A percentile compares a stretch with the other conserved stretches of the same genome.
phyloP scores from a whole-genome alignment of 176 grass and related monocot genomes.

The Luzula sylvatica region DNA sequence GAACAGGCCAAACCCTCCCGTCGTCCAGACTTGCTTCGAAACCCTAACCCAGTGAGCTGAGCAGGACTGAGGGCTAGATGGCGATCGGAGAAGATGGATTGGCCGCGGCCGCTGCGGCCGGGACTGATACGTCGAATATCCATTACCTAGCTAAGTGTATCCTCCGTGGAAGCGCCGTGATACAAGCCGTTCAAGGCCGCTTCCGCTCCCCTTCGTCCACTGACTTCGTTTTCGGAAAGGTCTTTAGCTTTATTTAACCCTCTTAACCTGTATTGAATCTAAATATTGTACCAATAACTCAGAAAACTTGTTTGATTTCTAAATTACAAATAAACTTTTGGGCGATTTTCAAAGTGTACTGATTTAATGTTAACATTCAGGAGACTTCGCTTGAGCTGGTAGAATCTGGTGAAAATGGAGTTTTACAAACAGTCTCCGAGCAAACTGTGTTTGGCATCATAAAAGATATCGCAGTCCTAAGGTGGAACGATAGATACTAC shows the following conservation, averaged over 20 bases:
- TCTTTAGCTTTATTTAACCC: conserved; percentile 7
- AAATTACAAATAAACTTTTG: conserved; percentile 1
- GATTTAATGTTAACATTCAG: conserved; percentile 23
- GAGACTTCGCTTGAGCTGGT: conserved; percentile 86
- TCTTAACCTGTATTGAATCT: not conserved
- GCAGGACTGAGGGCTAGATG: not conserved
- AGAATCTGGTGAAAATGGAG: conserved; percentile 59
- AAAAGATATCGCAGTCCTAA: conserved; percentile 80
- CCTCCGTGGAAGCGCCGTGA: conserved; percentile 64
- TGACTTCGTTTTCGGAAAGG: conserved; percentile 87
- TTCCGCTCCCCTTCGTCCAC: conserved; percentile 48
- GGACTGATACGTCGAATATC: conserved; percentile 1
- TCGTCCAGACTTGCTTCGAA: not conserved
- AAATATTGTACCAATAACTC: too few relatives aligned
- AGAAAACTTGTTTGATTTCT: conserved; percentile 5
- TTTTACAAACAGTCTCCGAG: conserved; percentile 79
- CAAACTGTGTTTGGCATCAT: conserved; percentile 83
- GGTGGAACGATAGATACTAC: conserved; percentile 40
- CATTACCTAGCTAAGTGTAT: conserved; percentile 94
- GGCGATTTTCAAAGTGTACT: conserved; percentile 10
- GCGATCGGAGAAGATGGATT: conserved; percentile 18
- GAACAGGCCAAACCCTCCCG: not conserved
- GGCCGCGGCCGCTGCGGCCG: conserved; percentile 17
- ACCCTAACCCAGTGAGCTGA: conserved; percentile 8
- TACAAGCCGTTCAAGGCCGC: conserved; percentile 60